Evolutionary conservation across 176 grass and related monocot species (phyloP), one percentile per base, ranked within the genome.

Genomic region (Carex myosuroides): DNA sequence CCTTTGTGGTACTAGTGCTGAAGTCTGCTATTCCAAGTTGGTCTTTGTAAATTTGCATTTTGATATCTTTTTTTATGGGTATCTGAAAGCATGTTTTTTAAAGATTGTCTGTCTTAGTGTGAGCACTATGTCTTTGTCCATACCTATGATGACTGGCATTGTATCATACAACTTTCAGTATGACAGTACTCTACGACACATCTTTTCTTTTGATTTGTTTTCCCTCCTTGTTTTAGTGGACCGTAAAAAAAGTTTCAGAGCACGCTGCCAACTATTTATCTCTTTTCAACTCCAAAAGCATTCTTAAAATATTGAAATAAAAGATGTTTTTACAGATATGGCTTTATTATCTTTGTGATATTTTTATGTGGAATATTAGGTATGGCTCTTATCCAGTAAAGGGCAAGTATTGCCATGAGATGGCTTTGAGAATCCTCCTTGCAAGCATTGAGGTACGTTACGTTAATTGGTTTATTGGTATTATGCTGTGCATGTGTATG

Each of bases 391-490:
- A 94, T 54, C 96, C 96, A 83, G 55, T 91, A 37, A 99, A 94
- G 89, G 96, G 91, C 42, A 99, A 99, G 73, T 95, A 99, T 85
- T 94, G 91, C 70, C 96, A 99, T 42, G 96, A 95, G 86, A 99
- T 99, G 91, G 96, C 96, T 88, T 92, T 99, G 90, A 92, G 96
- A 86, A 99, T 99, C 41, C 96, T 99, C 71, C 93, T 99, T 85
- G 92, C 96, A 59, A 92, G 93, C 86, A 95, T 99, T 69, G 93
- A 95, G 96, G 96, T 99, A 92, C 17, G 71, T 76, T 17, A 33
- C 60, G 8, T 78, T 32, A 71, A 75, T 78, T 78, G 24, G 42
- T 71, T 20, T 16, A 55, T 11, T 56, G 73, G 21, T 77, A 56
- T 77, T 56, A 33, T 9, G 20, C 8, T 77, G 55, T 77, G 48